These are phyloP conservation scores for Bruguiera gymnorhiza DNA, from an alignment of 345 rosid species.

Conservation along the genomic window DNA sequence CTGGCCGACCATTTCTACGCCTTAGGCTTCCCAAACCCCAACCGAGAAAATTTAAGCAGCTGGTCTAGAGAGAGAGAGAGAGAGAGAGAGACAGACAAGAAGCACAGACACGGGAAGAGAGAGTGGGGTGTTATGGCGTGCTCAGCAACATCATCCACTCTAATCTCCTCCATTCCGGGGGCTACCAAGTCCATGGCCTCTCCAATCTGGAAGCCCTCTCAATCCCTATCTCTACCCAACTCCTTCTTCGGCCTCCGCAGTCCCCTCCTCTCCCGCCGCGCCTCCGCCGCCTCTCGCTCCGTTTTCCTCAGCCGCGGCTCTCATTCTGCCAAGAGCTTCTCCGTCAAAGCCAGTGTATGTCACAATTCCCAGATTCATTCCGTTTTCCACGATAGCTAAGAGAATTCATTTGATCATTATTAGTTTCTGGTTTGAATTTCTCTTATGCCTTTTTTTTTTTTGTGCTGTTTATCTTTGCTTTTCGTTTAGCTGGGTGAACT, in stretches of 20 bases:
- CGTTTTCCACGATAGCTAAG: no score
- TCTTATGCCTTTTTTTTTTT: constrained; percentile 1
- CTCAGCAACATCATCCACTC: constrained; percentile 57
- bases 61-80: background rate
- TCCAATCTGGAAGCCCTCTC: constrained; percentile 31
- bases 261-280: constrained; percentile 39
- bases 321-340: constrained; percentile 47
- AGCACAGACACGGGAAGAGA: background rate
- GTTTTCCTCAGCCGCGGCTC: constrained; percentile 36
- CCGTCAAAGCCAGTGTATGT: constrained; percentile 63
- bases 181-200: constrained; percentile 37
- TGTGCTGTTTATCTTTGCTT: background rate
- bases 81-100: background rate
- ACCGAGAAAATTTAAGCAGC: background rate
- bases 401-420: no score
- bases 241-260: constrained; percentile 43
- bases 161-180: constrained; percentile 49
- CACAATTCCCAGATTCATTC: no score
- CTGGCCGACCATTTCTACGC: constrained; percentile 27
- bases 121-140: constrained; percentile 45
- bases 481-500: constrained; percentile 49
- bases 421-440: background rate
- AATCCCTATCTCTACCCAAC: constrained; percentile 38
- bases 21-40: constrained; percentile 21
- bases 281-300: constrained; percentile 29